Evolutionary conservation across 768 basidiomycete species (phyloP), one percentile per base, ranked within the genome.

Genomic region (Hypholoma sublateritium): DNA sequence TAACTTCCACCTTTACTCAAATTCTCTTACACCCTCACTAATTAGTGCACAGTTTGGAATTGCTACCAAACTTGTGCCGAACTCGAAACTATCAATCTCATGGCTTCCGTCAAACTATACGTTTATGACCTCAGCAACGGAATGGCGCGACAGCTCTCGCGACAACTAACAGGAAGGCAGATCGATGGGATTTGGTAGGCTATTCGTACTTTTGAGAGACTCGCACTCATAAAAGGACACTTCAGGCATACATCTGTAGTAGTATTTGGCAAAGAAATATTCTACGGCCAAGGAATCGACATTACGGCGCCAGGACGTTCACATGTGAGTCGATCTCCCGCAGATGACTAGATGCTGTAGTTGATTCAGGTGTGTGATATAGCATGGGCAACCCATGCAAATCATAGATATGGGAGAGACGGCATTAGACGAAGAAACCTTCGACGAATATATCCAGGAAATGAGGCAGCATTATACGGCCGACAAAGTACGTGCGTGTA

Each of bases 71-170:
- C 25, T 28, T 28, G 25, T 7, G 7, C 25, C 25, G 3, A 28
- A 28, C 25, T 28, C 28, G 3, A 32, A 32, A 32, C 28, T 9
- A 7, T 5, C 28, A 32, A 5, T 3, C 28, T 7, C 12, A 53
- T 53, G 53, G 12, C 53, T 32, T 35, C 32, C 3, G 93, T 97
- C 16, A 77, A 91, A 62, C 80, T 97, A 22, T 94, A 95, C 67
- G 85, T 96, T 1, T 97, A 97, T 70, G 95, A 97, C 66, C 85
- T 96, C 52, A 94, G 87, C 71, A 86, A 88, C 65, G 95, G 95
- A 41, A 78, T 96, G 64, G 95, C 93, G 5, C 79, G 80, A 53
- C 82, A 85, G 58, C 74, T 97, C 35, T 95, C 93, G 5, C 73
- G 79, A 46, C 89, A 89, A 70, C 78, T 97, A 39, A 90, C 89